These are phyloP conservation scores for Cytospora mali DNA, from an alignment of 2,329 filamentous ascomycete genomes.

Conservation along the genomic window DNA sequence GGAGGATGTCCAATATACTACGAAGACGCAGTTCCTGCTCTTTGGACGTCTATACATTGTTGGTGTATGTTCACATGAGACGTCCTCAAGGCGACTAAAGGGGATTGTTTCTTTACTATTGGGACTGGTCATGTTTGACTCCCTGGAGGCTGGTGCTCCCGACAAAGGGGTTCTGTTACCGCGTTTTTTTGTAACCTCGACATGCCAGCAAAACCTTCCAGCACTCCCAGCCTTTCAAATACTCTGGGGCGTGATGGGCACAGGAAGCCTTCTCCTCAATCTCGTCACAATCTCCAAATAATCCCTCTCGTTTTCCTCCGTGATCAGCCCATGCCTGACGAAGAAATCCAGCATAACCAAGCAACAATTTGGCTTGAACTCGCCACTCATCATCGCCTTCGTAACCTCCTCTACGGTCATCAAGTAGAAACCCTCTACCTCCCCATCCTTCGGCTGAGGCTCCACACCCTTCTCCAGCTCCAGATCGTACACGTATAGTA, in stretches of 20 bases:
- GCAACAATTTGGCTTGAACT: constrained; percentile 87
- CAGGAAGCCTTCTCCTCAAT: constrained; percentile 47
- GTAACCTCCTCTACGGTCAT: constrained; percentile 64
- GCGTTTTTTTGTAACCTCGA: not conserved
- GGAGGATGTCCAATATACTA: not conserved
- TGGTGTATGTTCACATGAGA: not conserved
- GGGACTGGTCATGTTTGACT: not conserved
- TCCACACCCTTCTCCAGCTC: constrained; percentile 61
- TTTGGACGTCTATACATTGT: too few species aligned
- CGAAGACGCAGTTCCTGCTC: not conserved
- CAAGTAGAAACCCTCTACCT: constrained; percentile 75
- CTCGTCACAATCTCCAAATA: constrained; percentile 67
- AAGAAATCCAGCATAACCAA: constrained; percentile 81
- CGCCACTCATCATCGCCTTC: constrained; percentile 62
- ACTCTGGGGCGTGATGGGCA: constrained; percentile 34
- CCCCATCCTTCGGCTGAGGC: constrained; percentile 71
- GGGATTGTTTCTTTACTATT: not conserved
- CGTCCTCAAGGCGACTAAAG: not conserved
- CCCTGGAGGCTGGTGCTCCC: not conserved
- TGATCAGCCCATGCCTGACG: constrained; percentile 74
- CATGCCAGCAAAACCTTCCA: not conserved
- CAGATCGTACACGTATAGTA: constrained; percentile 74
- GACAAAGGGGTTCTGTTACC: too few species aligned
- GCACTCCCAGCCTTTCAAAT: not conserved
- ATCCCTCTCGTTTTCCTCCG: constrained; percentile 69